Percentiles rank a stretch among this genome's conserved stretches.
phyloP scores from a whole-genome alignment of 371 early-diverging fungal genomes.

The Apophysomyces trapeziformis region DNA sequence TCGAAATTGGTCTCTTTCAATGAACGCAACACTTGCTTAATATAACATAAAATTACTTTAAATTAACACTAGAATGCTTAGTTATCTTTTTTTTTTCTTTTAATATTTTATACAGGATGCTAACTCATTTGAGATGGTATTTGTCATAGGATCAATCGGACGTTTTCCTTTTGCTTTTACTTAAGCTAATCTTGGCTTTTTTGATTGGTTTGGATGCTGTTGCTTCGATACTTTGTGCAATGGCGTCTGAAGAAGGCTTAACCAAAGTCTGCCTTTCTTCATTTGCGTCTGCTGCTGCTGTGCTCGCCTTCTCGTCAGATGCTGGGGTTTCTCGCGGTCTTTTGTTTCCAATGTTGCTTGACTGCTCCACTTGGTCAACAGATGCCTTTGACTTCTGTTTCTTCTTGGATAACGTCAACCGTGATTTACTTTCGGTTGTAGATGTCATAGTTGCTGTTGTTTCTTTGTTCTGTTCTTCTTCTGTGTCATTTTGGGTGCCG shows the following conservation, averaged over 20 bases:
- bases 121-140: not conserved
- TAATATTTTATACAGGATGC: not conserved
- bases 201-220: not conserved
- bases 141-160: not conserved
- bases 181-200: constrained; percentile 12
- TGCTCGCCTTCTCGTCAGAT: not conserved
- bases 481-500: not conserved
- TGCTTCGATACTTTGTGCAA: not conserved
- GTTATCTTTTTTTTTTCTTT: constrained; percentile 8
- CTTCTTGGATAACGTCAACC: constrained; percentile 11
- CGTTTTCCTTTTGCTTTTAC: constrained; percentile 13
- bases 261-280: not conserved
- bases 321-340: not conserved
- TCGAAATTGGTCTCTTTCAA: too few species aligned
- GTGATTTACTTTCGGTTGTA: not conserved
- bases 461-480: not conserved
- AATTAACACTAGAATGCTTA: too few species aligned
- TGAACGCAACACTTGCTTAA: too few species aligned
- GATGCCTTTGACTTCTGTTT: not conserved
- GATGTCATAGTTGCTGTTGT: not conserved
- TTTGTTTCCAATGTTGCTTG: not conserved
- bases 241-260: not conserved
- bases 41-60: too few species aligned
- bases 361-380: not conserved
- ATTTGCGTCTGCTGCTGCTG: not conserved